A percentile compares a stretch with the other conserved stretches of the same genome.
Evolutionary conservation across 108 stramenopile species (phyloP).

Genomic region (Chaetoceros tenuissimus): DNA sequence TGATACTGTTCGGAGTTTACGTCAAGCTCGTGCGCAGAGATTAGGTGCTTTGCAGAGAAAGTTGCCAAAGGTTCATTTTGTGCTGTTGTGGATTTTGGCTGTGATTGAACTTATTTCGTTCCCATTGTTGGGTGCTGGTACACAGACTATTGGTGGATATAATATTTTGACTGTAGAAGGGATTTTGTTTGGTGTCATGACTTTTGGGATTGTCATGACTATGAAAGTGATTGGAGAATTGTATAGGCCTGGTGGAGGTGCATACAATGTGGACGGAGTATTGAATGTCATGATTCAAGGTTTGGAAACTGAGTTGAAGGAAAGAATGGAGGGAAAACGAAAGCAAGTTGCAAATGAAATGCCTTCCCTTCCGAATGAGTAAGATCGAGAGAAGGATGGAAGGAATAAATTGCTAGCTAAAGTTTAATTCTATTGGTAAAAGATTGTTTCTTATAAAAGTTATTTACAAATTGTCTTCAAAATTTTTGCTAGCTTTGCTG

Average conservation of each 20-base stretch:
- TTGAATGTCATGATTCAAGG: conserved; percentile 75
- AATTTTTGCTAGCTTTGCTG: no score
- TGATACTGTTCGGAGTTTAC: conserved; percentile 72
- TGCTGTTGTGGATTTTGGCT: conserved; percentile 68
- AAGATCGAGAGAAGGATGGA: no score
- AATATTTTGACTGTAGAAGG: conserved; percentile 77
- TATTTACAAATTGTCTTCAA: no score
- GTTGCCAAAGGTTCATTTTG: conserved; percentile 64
- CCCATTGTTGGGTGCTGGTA: conserved; percentile 77
- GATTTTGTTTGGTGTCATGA: conserved; percentile 72
- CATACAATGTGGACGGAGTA: conserved; percentile 81
- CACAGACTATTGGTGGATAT: conserved; percentile 74
- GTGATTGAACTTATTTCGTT: conserved; percentile 64
- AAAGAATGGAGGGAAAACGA: conserved; percentile 37
- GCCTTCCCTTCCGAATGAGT: neutral
- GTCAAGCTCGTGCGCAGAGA: conserved; percentile 73
- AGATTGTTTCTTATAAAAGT: no score
- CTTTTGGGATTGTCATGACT: conserved; percentile 70
- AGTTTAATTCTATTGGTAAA: no score
- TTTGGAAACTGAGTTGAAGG: conserved; percentile 73
- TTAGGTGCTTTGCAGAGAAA: conserved; percentile 75
- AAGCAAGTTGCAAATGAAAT: neutral
- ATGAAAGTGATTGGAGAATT: conserved; percentile 69
- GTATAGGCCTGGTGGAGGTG: conserved; percentile 68
- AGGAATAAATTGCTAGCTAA: no score